These are phyloP conservation scores for Ramaria rubella DNA, from an alignment of 768 basidiomycete species.

Conservation along the genomic window DNA sequence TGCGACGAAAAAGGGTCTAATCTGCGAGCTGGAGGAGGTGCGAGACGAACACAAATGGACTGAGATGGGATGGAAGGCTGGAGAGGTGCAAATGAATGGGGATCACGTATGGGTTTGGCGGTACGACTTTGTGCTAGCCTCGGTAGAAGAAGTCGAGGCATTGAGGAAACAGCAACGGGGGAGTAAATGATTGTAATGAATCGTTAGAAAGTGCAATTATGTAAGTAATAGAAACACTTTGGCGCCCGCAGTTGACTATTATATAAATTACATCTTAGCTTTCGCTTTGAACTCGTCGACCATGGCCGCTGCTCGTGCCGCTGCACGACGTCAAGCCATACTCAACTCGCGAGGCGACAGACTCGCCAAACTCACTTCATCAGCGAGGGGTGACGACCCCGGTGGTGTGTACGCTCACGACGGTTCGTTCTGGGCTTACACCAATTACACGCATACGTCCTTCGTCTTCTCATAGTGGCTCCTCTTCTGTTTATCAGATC, in stretches of 20 bases:
- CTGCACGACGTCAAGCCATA: conserved; percentile 73
- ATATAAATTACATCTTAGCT: too few species aligned
- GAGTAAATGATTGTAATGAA: too few species aligned
- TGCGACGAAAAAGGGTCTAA: conserved; percentile 29
- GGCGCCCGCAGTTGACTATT: too few species aligned
- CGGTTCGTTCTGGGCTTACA: conserved; percentile 29
- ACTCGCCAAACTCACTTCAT: conserved; percentile 72
- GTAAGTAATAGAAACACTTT: too few species aligned
- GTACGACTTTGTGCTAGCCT: conserved; percentile 27
- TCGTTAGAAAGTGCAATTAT: too few species aligned
- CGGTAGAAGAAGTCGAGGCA: conserved; percentile 24
- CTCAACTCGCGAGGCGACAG: conserved; percentile 65
- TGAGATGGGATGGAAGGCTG: conserved; percentile 25
- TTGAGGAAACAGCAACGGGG: conserved; percentile 19
- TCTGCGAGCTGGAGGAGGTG: conserved; percentile 24
- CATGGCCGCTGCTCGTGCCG: conserved; percentile 57
- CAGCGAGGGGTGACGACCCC: conserved; percentile 59
- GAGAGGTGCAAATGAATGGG: conserved; percentile 19
- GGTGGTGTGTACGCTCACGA: conserved; percentile 47
- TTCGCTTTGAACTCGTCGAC: too few species aligned
- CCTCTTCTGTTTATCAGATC: conserved; percentile 23
- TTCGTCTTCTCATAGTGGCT: conserved; percentile 7
- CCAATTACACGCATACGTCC: neutral
- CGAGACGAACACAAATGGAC: conserved; percentile 22
- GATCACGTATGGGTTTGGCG: conserved; percentile 29